Conservation (phyloP, 306 rosid genomes). For the peach (Prunus persica) region DNA sequence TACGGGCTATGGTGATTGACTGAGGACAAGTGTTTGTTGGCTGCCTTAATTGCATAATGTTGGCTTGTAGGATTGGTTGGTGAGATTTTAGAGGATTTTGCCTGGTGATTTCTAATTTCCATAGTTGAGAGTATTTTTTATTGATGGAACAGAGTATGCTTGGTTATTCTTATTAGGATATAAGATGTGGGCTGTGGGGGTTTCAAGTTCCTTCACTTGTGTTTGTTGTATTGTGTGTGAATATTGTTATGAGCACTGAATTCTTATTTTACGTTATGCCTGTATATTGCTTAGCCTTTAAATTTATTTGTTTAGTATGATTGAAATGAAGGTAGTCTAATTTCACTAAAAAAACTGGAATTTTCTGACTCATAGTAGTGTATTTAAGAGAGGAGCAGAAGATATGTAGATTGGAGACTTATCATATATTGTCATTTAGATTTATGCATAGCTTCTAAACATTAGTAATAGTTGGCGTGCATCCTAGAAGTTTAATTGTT, state of each 20-base stretch:
- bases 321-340: neutral
- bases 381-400: too few species aligned
- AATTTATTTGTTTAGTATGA: neutral
- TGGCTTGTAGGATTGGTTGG: neutral
- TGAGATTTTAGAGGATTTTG: neutral
- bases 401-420: neutral
- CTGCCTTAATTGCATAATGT: neutral
- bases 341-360: neutral
- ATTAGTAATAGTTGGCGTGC: neutral
- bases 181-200: neutral
- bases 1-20: neutral
- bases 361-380: neutral
- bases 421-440: neutral
- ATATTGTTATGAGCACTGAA: neutral
- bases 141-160: neutral
- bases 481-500: neutral
- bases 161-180: neutral
- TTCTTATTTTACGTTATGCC: neutral
- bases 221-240: neutral
- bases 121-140: neutral
- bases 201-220: neutral
- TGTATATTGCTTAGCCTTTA: neutral
- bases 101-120: neutral
- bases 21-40: neutral
- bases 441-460: neutral